Conservation (phyloP, 2,329 filamentous ascomycete species). For the Neonectria hederae region DNA sequence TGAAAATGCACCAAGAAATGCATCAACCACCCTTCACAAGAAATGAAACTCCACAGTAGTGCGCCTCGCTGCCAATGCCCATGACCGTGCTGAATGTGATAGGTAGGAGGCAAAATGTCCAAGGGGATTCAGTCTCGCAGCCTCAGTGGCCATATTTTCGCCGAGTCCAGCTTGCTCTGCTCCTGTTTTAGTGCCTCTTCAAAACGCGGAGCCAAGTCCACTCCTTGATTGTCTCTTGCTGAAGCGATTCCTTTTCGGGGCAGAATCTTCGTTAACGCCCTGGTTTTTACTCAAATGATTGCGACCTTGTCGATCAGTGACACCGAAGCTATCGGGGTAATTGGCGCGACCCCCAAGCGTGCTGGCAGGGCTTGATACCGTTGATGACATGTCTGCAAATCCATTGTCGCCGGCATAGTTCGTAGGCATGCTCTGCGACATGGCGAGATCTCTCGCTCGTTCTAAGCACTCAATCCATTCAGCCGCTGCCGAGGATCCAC, state of each 20-base stretch:
- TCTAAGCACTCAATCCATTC: constrained; percentile 95
- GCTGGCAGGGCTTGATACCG: constrained; percentile 79
- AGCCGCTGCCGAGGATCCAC: constrained; percentile 75
- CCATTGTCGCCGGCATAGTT: constrained; percentile 74
- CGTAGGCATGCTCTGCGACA: constrained; percentile 74
- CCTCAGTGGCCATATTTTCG: constrained; percentile 20
- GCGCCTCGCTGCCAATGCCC: constrained; percentile 49
- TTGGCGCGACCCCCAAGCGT: constrained; percentile 71
- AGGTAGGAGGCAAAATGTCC: constrained; percentile 35
- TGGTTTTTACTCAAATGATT: constrained; percentile 70
- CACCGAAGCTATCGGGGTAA: constrained; percentile 60
- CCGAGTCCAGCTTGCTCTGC: constrained; percentile 24
- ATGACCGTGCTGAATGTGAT: constrained; percentile 40
- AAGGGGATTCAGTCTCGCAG: constrained; percentile 26
- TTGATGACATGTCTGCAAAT: constrained; percentile 74
- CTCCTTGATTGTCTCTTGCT: constrained; percentile 95
- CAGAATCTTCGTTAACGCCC: constrained; percentile 61
- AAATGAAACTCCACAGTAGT: constrained; percentile 44
- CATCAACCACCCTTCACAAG: constrained; percentile 33
- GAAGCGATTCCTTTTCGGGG: constrained; percentile 73
- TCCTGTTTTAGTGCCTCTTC: constrained; percentile 31
- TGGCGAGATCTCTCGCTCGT: constrained; percentile 83
- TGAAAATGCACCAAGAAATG: constrained; percentile 41
- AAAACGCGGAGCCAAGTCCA: constrained; percentile 90
- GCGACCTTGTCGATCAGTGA: constrained; percentile 63